Base-by-base conservation (phyloP, 441 rosid genomes). In the Populus trichocarpa region DNA sequence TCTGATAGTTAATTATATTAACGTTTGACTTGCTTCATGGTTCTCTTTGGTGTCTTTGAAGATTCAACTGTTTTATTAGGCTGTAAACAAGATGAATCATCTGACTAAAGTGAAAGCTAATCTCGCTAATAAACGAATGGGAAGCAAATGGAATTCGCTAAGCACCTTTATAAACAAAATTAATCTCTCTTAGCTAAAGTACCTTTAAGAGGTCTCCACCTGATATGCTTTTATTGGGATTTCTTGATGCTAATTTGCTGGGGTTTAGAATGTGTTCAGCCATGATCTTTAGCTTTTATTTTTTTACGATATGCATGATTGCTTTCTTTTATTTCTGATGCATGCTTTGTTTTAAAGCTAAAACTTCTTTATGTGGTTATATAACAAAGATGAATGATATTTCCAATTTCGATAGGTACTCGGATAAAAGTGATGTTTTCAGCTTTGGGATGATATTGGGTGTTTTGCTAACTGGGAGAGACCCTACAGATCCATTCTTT, bases 381-480 rank as follows among this genome's bases (percentile, higher is more conserved):
- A 70, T 81, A 73, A 73, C 76, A 50, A 80, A 69, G 75, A 13
- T n/a, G 65, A 9, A 8, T n/a, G 11, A 59, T 36, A 35, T 38
- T 72, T 77, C 77, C 42, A 26, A 63, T 77, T 82, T 84, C 33
- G 38, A 71, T 81, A 96, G 99, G 87, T 92, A 91, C 42, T 90
- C 93, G 1, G 94, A 92, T 53, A 96, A 93, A 84, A 90, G 97
- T 72, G 99, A 96, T 78, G 83, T 96, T 73, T 96, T 89, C 88
- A 93, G 98, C 92, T 96, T 96, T 30, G 99, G 99, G 84, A 88
- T 96, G 92, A 90, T 96, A 80, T 65, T 96, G 77, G 99, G 90
- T 50, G 90, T 92, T 87, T 86, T 96, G 30, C 81, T 96, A 78
- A 94, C 97, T 0, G 98, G 99, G 73, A 90, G 87, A 83, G 92